Evolutionary conservation across 1,284 basidiomycete species (phyloP).

Genomic region (Tetrapyrgos nigripes): DNA sequence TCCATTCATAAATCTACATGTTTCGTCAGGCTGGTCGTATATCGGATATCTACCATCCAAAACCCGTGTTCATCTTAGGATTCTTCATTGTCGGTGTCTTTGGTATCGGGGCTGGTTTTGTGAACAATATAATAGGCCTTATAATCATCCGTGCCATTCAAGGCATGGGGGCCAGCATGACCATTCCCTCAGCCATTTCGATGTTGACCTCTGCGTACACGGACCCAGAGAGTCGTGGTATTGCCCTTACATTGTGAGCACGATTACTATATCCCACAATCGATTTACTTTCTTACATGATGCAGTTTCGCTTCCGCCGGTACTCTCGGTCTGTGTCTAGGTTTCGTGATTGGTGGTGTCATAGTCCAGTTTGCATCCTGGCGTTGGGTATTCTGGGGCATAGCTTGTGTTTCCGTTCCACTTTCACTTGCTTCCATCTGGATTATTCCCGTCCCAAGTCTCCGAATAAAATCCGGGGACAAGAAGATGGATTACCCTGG

Average conservation of each 20-base stretch:
- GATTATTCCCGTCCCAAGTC: background rate
- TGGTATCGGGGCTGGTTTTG: slow-evolving; percentile 1
- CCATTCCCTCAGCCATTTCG: background rate
- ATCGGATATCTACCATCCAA: slow-evolving; percentile 2
- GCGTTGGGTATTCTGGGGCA: slow-evolving; percentile 3
- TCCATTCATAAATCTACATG: background rate
- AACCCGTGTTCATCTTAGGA: slow-evolving; percentile 3
- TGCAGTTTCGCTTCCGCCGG: background rate
- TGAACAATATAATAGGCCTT: background rate
- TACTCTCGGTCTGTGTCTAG: background rate
- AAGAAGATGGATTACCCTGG: background rate
- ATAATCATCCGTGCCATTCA: background rate
- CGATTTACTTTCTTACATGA: background rate
- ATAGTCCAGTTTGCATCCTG: background rate
- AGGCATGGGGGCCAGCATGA: background rate
- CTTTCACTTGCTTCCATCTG: background rate
- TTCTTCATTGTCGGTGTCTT: slow-evolving; percentile 1
- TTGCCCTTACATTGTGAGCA: background rate
- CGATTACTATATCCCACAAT: background rate
- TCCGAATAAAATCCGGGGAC: background rate
- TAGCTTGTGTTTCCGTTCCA: background rate
- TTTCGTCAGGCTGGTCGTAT: background rate
- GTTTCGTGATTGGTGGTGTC: slow-evolving; percentile 1
- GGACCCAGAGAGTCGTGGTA: background rate
- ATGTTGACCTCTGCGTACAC: background rate